Conservation (phyloP, 805 yeast species). For the Candida hispaniensis region DNA sequence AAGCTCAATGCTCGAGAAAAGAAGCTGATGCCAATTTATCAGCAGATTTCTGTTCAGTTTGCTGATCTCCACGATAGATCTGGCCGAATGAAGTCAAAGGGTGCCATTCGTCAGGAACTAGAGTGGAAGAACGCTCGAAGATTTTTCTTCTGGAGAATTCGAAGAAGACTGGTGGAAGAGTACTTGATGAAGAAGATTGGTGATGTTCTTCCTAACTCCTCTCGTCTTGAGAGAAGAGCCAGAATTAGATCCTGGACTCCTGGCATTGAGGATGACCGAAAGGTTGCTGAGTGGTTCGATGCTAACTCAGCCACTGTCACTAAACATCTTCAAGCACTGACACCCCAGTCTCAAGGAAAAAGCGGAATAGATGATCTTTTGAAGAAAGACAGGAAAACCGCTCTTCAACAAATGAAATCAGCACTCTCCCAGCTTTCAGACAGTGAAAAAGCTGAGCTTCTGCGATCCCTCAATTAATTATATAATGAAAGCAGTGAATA, state of each 20-base stretch:
- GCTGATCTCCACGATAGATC: constrained; percentile 98
- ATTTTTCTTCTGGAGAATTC: constrained; percentile 96
- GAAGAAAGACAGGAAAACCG: constrained; percentile 17
- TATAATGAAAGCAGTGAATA: neutral
- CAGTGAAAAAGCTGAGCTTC: constrained; percentile 28
- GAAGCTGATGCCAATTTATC: constrained; percentile 72
- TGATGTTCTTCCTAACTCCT: constrained; percentile 46
- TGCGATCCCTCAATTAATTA: constrained; percentile 18
- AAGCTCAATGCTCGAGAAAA: constrained; percentile 71
- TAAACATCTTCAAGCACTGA: constrained; percentile 20
- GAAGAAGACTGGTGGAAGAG: constrained; percentile 91
- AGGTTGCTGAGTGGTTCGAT: constrained; percentile 78
- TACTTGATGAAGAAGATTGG: constrained; percentile 67
- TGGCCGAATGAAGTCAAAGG: constrained; percentile 95
- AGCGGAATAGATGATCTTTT: constrained; percentile 20
- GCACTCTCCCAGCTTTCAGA: constrained; percentile 28
- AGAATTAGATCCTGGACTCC: constrained; percentile 85
- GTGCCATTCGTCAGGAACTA: constrained; percentile 72
- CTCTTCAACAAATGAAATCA: constrained; percentile 24
- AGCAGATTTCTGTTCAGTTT: constrained; percentile 87
- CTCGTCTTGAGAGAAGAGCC: constrained; percentile 73
- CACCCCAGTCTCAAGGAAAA: constrained; percentile 21
- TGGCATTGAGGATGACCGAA: constrained; percentile 59
- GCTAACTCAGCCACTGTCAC: constrained; percentile 58
- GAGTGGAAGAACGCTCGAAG: constrained; percentile 86